Evolutionary conservation across 208 protist species (phyloP).

Genomic region (Entamoeba histolytica): DNA sequence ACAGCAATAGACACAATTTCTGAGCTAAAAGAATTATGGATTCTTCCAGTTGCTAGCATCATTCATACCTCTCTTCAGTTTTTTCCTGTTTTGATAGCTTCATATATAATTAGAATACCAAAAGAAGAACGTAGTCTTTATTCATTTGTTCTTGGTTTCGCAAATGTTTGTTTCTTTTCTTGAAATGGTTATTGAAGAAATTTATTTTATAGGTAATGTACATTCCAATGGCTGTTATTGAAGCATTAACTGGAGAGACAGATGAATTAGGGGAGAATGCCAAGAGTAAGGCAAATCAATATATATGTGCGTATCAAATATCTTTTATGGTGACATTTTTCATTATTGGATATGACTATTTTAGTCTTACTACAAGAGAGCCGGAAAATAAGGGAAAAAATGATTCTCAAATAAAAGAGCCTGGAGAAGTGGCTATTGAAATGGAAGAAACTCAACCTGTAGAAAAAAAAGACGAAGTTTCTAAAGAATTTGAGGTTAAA

Average conservation of each 20-base stretch:
- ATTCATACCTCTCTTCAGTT: neutral
- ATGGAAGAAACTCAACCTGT: too few relatives aligned
- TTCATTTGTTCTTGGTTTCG: neutral
- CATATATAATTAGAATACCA: neutral
- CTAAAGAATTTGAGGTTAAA: too few relatives aligned
- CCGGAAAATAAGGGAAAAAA: too few relatives aligned
- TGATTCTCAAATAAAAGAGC: too few relatives aligned
- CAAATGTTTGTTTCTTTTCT: neutral
- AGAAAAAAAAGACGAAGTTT: too few relatives aligned
- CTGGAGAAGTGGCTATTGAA: too few relatives aligned
- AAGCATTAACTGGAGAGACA: neutral
- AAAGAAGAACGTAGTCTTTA: neutral
- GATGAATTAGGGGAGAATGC: neutral
- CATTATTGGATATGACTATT: neutral
- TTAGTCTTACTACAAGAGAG: neutral
- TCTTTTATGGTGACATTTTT: neutral
- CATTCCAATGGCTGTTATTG: neutral
- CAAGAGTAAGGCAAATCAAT: neutral
- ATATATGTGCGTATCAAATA: neutral
- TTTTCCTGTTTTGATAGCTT: neutral
- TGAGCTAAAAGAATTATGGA: neutral
- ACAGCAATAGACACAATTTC: neutral
- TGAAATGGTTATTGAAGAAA: too few relatives aligned
- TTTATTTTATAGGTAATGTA: neutral
- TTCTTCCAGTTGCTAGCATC: neutral